Conservation (phyloP, 2,329 filamentous ascomycete genomes). For the Aaosphaeria arxii region DNA sequence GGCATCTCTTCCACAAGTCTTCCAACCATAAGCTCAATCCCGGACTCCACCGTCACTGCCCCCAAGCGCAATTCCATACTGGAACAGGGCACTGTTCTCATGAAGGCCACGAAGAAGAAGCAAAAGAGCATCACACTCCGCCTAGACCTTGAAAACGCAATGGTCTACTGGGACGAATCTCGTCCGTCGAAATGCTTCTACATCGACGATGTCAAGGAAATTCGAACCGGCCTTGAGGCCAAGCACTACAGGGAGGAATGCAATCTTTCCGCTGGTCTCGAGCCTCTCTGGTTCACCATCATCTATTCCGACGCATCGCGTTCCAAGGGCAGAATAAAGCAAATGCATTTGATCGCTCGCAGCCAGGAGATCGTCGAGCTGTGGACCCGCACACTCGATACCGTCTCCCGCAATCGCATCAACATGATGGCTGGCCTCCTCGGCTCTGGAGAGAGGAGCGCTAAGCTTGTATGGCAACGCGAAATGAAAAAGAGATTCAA, state of each 20-base stretch:
- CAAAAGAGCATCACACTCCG: slow-evolving; percentile 70
- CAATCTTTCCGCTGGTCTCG: slow-evolving; percentile 60
- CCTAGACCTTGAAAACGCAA: slow-evolving; percentile 78
- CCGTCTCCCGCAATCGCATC: slow-evolving; percentile 80
- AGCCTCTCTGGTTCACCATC: slow-evolving; percentile 82
- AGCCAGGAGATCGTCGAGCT: slow-evolving; percentile 67
- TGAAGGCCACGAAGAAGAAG: slow-evolving; percentile 82
- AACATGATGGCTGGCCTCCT: slow-evolving; percentile 88
- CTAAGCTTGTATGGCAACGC: slow-evolving; percentile 79
- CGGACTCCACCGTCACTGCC: slow-evolving; percentile 49
- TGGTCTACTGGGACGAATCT: slow-evolving; percentile 81
- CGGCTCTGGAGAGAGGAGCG: slow-evolving; percentile 69
- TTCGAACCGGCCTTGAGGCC: slow-evolving; percentile 78
- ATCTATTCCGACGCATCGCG: slow-evolving; percentile 78
- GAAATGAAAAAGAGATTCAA: slow-evolving; percentile 72
- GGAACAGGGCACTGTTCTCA: slow-evolving; percentile 73
- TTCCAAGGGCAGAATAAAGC: slow-evolving; percentile 71
- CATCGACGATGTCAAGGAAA: slow-evolving; percentile 92
- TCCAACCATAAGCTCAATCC: slow-evolving; percentile 33
- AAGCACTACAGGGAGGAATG: slow-evolving; percentile 87
- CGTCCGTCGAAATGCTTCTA: slow-evolving; percentile 82
- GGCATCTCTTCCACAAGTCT: slow-evolving; percentile 35
- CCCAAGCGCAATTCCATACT: slow-evolving; percentile 76
- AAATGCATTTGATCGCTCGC: slow-evolving; percentile 82
- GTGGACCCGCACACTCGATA: slow-evolving; percentile 82